Evolutionary conservation across 495 filamentous ascomycete genomes (phyloP), one percentile per base, ranked within the genome.

Genomic region (Geopyxis carbonaria): DNA sequence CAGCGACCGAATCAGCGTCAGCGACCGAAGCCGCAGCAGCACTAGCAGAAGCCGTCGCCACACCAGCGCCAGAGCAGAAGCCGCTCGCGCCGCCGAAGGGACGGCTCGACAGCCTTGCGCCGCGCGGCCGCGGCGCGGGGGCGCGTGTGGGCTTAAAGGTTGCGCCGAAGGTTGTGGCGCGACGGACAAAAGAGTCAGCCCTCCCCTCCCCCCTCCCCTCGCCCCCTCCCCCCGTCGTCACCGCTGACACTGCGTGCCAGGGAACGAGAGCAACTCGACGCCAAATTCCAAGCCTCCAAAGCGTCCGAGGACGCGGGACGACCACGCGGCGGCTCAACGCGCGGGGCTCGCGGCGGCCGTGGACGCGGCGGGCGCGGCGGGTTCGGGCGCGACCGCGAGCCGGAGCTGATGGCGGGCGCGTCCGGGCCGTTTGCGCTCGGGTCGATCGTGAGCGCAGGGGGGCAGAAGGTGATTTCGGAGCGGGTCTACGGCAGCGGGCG

Each of bases 51-150:
- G 11, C 31, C 5, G 24, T 36, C n/a, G 19, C 41, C 20, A 32
- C 39, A 9, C 36, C 49, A 29, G 14, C 10, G 3, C 11, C 32
- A 37, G 42, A 35, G 23, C 1, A 10, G 9, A 46, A 30, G 7
- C 44, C 46, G 13, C 55, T 56, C 31, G 43, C 51, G 8, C 52
- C 52, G n/a, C 52, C 52, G 13, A 31, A 38, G 5, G 52, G 52
- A 9, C 42, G 52, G 29, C 40, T 56, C 3, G 52, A 55, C 23
- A 51, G 51, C 21, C 44, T 56, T 15, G 20, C 31, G 5, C 20
- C 35, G 27, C 3, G 8, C 31, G 40, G 40, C 18, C 9, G 22
- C 24, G 30, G 45, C 18, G 39, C 46, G 18, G 44, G 31, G 9
- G 22, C 34, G 7, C 14, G 35, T 9, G 20, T 44, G 18, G 13